Evolutionary conservation across 106 monocot species (phyloP).

Genomic region (Allium cepa): DNA sequence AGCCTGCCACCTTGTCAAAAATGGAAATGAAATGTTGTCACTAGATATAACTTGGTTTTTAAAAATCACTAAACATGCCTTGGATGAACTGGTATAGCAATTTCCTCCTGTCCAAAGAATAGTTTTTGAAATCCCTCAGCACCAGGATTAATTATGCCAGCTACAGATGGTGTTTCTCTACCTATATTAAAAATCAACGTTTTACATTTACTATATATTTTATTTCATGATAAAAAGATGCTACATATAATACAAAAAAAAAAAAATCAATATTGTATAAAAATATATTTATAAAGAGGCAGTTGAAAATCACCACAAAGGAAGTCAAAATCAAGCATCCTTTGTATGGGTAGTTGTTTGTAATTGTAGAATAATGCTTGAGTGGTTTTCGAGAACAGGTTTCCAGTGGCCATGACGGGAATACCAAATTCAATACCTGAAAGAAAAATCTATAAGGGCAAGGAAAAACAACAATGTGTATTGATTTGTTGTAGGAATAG

Average conservation of each 20-base stretch:
- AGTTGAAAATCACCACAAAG: slow-evolving; percentile 51
- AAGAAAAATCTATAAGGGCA: neutral
- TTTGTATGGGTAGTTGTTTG: slow-evolving; percentile 89
- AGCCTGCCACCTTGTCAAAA: too few species aligned
- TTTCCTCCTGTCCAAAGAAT: slow-evolving; percentile 95
- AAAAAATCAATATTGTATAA: too few species aligned
- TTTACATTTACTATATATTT: neutral
- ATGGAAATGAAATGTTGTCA: neutral
- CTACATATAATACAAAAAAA: too few species aligned
- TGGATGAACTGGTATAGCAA: slow-evolving; percentile 88
- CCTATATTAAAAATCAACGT: slow-evolving; percentile 22
- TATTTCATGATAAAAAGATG: too few species aligned
- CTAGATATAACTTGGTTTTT: neutral
- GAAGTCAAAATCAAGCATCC: slow-evolving; percentile 97
- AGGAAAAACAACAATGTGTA: too few species aligned
- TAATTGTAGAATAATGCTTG: slow-evolving; percentile 88
- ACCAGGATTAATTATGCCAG: slow-evolving; percentile 93
- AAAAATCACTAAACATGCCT: slow-evolving; percentile 21
- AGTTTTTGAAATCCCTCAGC: slow-evolving; percentile 86
- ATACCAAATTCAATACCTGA: slow-evolving; percentile 17
- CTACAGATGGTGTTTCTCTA: slow-evolving; percentile 90
- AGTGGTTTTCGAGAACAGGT: slow-evolving; percentile 69
- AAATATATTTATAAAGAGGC: neutral
- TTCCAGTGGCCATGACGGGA: slow-evolving; percentile 62
- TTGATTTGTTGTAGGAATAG: too few species aligned